Evolutionary conservation across 1,284 basidiomycete genomes (phyloP).

Genomic region (Baeospora myosura): DNA sequence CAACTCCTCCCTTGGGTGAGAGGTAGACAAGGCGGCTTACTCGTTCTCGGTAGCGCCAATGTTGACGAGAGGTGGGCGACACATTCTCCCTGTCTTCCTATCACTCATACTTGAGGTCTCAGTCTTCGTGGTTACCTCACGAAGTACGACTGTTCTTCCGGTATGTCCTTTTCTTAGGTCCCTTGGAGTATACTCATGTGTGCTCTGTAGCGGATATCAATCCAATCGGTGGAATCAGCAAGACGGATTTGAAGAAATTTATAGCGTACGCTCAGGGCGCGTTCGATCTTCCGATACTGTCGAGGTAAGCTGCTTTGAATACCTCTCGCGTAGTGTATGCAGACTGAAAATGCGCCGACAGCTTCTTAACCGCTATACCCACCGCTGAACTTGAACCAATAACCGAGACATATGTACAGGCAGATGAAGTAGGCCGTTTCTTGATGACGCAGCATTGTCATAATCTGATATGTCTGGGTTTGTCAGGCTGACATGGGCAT

Average conservation of each 20-base stretch:
- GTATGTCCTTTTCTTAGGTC: conserved; percentile 24
- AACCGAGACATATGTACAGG: conserved; percentile 88
- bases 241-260: conserved; percentile 95
- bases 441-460: conserved; percentile 7
- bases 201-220: conserved; percentile 80
- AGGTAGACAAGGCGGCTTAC: conserved; percentile 76
- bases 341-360: conserved; percentile 25
- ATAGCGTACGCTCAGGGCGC: conserved; percentile 77
- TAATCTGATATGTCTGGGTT: no score
- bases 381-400: conserved; percentile 97
- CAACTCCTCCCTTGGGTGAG: conserved; percentile 93
- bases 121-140: conserved; percentile 95
- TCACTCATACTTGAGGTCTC: neutral
- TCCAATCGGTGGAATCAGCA: conserved; percentile 96
- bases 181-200: conserved; percentile 5
- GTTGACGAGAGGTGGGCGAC: conserved; percentile 93
- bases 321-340: conserved; percentile 2
- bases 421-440: conserved; percentile 68
- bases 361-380: conserved; percentile 87
- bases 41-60: conserved; percentile 95
- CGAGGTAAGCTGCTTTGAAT: conserved; percentile 47
- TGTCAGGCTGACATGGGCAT: conserved; percentile 96
- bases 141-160: conserved; percentile 93
- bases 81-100: conserved; percentile 1
- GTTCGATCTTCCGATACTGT: conserved; percentile 83